These are phyloP conservation scores for Marsdenia floribunda DNA, from an alignment of 257 asterid species.

Conservation along the genomic window DNA sequence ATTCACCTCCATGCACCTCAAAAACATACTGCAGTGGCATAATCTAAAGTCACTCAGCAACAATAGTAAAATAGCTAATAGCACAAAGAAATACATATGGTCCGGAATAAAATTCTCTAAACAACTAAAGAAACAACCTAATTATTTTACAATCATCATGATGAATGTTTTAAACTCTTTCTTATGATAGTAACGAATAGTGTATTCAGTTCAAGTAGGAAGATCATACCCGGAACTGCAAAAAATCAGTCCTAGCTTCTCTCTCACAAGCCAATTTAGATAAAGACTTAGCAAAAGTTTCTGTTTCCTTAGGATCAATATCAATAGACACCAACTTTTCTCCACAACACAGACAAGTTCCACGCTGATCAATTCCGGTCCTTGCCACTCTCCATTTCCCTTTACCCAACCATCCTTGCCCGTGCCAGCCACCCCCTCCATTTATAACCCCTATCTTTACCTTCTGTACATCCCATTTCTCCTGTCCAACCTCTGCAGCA, in stretches of 20 bases:
- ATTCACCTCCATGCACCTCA: not conserved
- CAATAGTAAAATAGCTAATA: not conserved
- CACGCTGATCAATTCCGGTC: slow-evolving; percentile 49
- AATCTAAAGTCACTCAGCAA: not conserved
- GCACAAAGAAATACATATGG: not conserved
- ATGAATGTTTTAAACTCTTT: not conserved
- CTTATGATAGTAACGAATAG: not conserved
- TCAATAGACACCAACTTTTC: slow-evolving; percentile 86
- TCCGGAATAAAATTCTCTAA: not conserved
- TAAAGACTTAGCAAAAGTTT: slow-evolving; percentile 64
- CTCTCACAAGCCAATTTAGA: slow-evolving; percentile 58
- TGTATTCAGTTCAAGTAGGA: slow-evolving; percentile 9
- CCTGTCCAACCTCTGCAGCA: slow-evolving; percentile 58
- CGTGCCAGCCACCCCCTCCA: slow-evolving; percentile 99
- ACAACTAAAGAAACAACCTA: not conserved
- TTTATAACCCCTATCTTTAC: slow-evolving; percentile 67
- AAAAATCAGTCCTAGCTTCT: slow-evolving; percentile 56
- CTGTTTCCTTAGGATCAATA: slow-evolving; percentile 89
- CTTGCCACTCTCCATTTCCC: slow-evolving; percentile 81
- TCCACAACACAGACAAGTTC: slow-evolving; percentile 68
- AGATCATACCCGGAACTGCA: slow-evolving; percentile 61
- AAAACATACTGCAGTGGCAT: not conserved
- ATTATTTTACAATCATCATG: not conserved
- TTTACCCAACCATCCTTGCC: slow-evolving; percentile 93
- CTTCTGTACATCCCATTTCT: slow-evolving; percentile 59